Percentiles rank a stretch among this genome's conserved stretches.
These are phyloP conservation scores for Parmales sp. DNA, from an alignment of 108 stramenopile genomes.

Conservation along the genomic window DNA sequence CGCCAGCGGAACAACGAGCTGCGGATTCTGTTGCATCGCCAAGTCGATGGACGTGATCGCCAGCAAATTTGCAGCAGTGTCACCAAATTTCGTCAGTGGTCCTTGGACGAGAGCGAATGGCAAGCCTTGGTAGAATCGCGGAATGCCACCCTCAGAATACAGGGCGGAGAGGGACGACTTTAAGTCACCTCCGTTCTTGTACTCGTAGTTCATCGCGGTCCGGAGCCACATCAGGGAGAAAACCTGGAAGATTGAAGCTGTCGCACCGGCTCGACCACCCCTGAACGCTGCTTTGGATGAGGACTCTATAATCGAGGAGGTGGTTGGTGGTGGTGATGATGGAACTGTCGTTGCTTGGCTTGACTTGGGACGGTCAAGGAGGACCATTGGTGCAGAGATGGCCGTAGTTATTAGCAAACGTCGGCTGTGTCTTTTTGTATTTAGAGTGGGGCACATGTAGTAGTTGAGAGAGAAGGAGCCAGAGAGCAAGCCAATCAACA, in stretches of 20 bases:
- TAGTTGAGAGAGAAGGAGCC: too few relatives aligned
- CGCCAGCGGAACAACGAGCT: conserved; percentile 23
- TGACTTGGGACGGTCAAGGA: too few relatives aligned
- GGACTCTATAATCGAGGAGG: too few relatives aligned
- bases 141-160: conserved; percentile 65
- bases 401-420: too few relatives aligned
- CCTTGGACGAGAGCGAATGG: conserved; percentile 57
- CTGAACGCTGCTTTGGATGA: too few relatives aligned
- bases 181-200: conserved; percentile 66
- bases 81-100: conserved; percentile 70
- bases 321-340: too few relatives aligned
- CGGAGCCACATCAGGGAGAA: conserved; percentile 83
- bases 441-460: too few relatives aligned
- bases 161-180: conserved; percentile 45
- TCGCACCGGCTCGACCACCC: conserved; percentile 46
- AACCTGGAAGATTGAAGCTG: conserved; percentile 52
- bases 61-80: conserved; percentile 68
- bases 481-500: too few relatives aligned
- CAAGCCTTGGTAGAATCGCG: conserved; percentile 70
- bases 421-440: too few relatives aligned
- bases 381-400: too few relatives aligned
- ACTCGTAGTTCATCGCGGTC: conserved; percentile 75
- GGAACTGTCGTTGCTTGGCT: too few relatives aligned
- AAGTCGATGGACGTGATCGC: conserved; percentile 29
- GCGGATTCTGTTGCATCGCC: conserved; percentile 15